A percentile compares a stretch with the other conserved stretches of the same genome.
phyloP scores from a whole-genome alignment of 257 asterid species.

The Cordia subcordata region DNA sequence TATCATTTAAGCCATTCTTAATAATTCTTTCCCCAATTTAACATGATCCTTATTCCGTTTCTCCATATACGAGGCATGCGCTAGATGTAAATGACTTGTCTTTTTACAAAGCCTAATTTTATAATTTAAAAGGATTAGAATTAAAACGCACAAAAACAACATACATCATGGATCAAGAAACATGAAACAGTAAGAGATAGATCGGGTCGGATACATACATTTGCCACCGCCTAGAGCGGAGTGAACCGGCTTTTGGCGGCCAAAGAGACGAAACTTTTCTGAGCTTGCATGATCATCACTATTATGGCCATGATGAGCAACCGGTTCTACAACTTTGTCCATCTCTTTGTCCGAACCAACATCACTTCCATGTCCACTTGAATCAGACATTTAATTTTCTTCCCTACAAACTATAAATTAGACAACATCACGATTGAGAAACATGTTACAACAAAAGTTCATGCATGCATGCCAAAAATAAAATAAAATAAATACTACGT shows the following conservation, averaged over 20 bases:
- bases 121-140: no score
- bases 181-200: slow-evolving; percentile 14
- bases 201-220: slow-evolving; percentile 24
- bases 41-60: no score
- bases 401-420: neutral
- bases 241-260: slow-evolving; percentile 55
- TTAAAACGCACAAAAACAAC: no score
- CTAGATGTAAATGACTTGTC: no score
- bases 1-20: no score
- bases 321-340: slow-evolving; percentile 15
- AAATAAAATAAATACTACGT: no score
- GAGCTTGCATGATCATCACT: neutral
- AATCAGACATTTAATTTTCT: slow-evolving; percentile 29
- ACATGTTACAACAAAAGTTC: neutral
- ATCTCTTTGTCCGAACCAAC: slow-evolving; percentile 20
- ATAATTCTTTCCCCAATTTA: no score
- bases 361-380: slow-evolving; percentile 11
- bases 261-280: slow-evolving; percentile 38
- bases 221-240: slow-evolving; percentile 56
- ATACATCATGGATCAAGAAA: neutral
- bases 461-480: neutral
- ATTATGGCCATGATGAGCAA: slow-evolving; percentile 11
- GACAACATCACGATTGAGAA: neutral
- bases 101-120: no score
- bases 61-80: no score